Conservation (phyloP, 305 asterid genomes). For the Plantago rigida region DNA sequence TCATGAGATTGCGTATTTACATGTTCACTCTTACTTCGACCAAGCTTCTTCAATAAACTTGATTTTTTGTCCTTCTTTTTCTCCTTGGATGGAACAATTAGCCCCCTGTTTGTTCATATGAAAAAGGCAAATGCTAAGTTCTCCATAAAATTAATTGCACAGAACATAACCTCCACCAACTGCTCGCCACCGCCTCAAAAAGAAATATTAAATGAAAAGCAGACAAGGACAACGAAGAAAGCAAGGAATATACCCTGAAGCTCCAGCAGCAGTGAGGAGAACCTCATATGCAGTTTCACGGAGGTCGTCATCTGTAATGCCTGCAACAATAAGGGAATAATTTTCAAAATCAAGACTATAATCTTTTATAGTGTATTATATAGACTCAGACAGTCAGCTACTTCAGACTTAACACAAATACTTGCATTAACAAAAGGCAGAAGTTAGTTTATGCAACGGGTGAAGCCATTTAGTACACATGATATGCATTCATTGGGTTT, state of each 20-base stretch:
- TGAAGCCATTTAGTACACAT: too few relatives aligned
- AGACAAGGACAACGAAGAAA: constrained; percentile 7
- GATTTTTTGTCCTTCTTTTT: constrained; percentile 78
- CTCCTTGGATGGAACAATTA: constrained; percentile 84
- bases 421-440: too few relatives aligned
- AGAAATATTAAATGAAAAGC: constrained; percentile 1
- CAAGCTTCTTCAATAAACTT: constrained; percentile 76
- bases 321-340: constrained; percentile 33
- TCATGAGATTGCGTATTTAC: constrained; percentile 47
- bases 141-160: constrained; percentile 18
- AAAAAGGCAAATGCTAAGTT: constrained; percentile 22
- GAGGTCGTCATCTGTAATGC: constrained; percentile 78
- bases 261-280: constrained; percentile 96
- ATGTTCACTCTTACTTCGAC: constrained; percentile 68
- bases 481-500: too few relatives aligned
- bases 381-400: constrained; percentile 2
- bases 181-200: background rate
- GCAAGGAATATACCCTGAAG: constrained; percentile 68
- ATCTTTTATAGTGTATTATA: constrained; percentile 12
- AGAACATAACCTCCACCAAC: too few relatives aligned
- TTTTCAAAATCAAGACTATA: background rate
- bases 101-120: constrained; percentile 55
- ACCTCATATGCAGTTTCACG: constrained; percentile 93
- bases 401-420: background rate
- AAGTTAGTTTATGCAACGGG: too few relatives aligned